Conservation (phyloP, 2,329 filamentous ascomycete species). For the Pestalotiopsis sp. region DNA sequence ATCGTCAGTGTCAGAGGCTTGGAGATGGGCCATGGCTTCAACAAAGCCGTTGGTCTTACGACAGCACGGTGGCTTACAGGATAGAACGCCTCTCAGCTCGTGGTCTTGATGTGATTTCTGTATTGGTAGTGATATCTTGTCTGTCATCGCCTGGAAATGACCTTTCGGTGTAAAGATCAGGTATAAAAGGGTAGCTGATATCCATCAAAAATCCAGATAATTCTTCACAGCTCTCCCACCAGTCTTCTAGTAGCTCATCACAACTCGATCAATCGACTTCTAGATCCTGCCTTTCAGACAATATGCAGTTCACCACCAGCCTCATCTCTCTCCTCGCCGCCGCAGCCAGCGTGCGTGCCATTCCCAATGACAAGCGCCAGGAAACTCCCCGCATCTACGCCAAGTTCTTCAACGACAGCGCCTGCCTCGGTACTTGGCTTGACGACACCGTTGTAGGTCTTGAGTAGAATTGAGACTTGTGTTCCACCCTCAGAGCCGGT, state of each 20-base stretch:
- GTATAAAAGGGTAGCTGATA: conserved; percentile 7
- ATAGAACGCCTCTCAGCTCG: neutral
- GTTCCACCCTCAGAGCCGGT: neutral
- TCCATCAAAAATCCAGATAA: neutral
- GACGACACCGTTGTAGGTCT: conserved; percentile 13
- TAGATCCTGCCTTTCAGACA: neutral
- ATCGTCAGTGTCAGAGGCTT: neutral
- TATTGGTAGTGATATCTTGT: neutral
- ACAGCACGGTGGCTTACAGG: conserved; percentile 4
- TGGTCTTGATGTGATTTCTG: neutral
- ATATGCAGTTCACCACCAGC: conserved; percentile 14
- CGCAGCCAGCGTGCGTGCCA: conserved; percentile 7
- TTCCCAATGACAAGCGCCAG: conserved; percentile 5
- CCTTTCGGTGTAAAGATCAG: neutral
- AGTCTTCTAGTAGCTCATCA: conserved; percentile 23
- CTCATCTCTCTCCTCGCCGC: conserved; percentile 5
- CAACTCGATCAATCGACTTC: neutral
- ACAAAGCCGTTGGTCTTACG: conserved; percentile 1
- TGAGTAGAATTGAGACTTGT: neutral
- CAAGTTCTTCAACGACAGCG: conserved; percentile 13
- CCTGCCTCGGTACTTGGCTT: conserved; percentile 14
- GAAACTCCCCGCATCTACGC: conserved; percentile 14
- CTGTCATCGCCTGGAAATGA: neutral
- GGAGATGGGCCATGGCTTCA: neutral
- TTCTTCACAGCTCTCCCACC: conserved; percentile 21